phyloP scores from a whole-genome alignment of 2,329 filamentous ascomycete genomes.

The Aspergillus sp. region DNA sequence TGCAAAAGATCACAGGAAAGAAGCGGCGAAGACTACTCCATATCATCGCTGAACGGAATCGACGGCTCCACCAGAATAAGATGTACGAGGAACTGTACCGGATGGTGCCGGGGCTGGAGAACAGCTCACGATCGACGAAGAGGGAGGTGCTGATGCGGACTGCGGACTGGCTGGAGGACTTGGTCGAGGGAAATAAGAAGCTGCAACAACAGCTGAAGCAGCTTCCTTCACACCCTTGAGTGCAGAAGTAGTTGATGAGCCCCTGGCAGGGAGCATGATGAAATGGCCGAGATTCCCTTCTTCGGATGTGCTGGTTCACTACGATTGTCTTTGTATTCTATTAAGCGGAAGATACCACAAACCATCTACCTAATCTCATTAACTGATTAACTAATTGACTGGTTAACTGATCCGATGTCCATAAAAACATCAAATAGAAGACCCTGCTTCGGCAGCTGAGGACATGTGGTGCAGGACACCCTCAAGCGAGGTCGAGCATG shows the following conservation, averaged over 20 bases:
- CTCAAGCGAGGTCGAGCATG: background rate
- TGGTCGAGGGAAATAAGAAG: constrained; percentile 1
- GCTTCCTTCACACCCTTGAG: background rate
- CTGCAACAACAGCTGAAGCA: background rate
- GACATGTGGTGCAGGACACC: background rate
- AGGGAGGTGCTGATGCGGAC: constrained; percentile 6
- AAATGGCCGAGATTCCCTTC: background rate
- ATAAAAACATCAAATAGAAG: background rate
- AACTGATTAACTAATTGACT: background rate
- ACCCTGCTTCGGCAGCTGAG: background rate
- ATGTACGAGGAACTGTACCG: constrained; percentile 11
- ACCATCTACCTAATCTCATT: background rate
- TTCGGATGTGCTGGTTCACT: background rate
- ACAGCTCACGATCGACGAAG: constrained; percentile 9
- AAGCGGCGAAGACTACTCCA: constrained; percentile 7
- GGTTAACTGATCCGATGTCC: too few relatives aligned
- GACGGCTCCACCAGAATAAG: constrained; percentile 10
- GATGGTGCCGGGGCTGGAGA: constrained; percentile 8
- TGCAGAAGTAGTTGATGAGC: background rate
- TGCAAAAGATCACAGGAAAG: constrained; percentile 8
- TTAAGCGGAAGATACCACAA: background rate
- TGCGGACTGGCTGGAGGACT: constrained; percentile 4
- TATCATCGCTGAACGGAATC: constrained; percentile 12
- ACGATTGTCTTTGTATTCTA: background rate
- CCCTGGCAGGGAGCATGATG: background rate